Evolutionary conservation across 306 rosid species (phyloP), one percentile per base, ranked within the genome.

Genomic region (Cucurbita moschata): DNA sequence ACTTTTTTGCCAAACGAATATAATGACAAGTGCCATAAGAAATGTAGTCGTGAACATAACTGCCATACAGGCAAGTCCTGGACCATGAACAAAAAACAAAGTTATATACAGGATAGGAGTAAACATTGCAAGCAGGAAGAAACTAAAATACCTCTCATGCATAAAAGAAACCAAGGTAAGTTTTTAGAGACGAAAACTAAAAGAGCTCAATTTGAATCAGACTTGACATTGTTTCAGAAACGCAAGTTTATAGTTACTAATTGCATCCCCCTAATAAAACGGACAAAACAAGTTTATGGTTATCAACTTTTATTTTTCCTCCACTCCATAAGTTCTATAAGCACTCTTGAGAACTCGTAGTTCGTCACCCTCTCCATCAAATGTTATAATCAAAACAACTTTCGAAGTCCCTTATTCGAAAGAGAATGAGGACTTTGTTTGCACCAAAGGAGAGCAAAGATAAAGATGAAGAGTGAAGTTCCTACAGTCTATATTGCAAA

Each of bases 61-160:
- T 10, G 89, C 81, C 83, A 88, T 84, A 86, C 90, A 91, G 80
- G 92, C 97, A 19, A 91, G 87, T 78, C 97, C 96, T 91, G 85
- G 1, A 81, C 64, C 82, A 84, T 75, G 79, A 74, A 67, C 23
- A 57, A 75, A 79, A 78, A 68, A 59, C 35, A 44, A 38, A 64
- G 64, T 76, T 53, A 54, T 53, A 58, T 70, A 74, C 59, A 19
- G 60, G 74, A 74, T 23, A 35, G 47, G 39, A 8, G 1, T 53
- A 10, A 6, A 49, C n/a, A 6, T 23, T 26, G 59, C 58, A 69
- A 69, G 74, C 40, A 50, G 16, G 46, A 69, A 69, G 58, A 49
- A 67, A 6, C 23, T 46, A 47, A 47, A 47, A 47, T 47, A 21
- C 43, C 19, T 47, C 56, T 68, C n/a, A 12, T 5, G 53, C 21